A percentile compares a stretch with the other conserved stretches of the same genome.
Conservation (phyloP, 2,329 filamentous ascomycete genomes). For the Ceratocystis variospora region DNA sequence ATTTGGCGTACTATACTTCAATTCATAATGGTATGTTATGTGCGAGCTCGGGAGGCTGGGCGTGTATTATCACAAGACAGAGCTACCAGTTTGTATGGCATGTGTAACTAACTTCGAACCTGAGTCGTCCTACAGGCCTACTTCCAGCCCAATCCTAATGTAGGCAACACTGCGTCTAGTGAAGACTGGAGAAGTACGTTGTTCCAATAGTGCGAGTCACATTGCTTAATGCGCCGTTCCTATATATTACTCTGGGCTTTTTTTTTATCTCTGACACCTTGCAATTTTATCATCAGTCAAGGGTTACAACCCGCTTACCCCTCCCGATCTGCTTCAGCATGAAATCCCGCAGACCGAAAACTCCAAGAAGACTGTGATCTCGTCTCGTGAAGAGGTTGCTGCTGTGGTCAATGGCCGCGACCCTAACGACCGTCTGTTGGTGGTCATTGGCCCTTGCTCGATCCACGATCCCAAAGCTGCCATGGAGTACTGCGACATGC, state of each 20-base stretch:
- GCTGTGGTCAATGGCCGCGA: constrained; percentile 64
- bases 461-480: constrained; percentile 90
- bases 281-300: constrained; percentile 46
- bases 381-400: constrained; percentile 53
- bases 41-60: neutral
- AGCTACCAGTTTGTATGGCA: neutral
- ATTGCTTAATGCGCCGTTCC: neutral
- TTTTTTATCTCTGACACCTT: neutral
- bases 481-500: constrained; percentile 78
- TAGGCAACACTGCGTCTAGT: constrained; percentile 58
- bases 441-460: constrained; percentile 89
- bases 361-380: constrained; percentile 54
- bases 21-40: constrained; percentile 13
- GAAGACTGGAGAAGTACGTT: constrained; percentile 72
- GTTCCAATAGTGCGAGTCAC: constrained; percentile 12
- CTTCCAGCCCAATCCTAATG: constrained; percentile 31
- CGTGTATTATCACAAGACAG: neutral
- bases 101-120: neutral
- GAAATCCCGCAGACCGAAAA: constrained; percentile 61
- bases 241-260: neutral
- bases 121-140: constrained; percentile 11
- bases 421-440: constrained; percentile 44
- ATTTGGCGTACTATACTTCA: constrained; percentile 7
- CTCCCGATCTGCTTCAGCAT: constrained; percentile 70
- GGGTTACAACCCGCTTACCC: constrained; percentile 86